Percentiles rank a stretch among this genome's conserved stretches.
Evolutionary conservation across 371 early-diverging fungal genomes (phyloP).

Genomic region (Batkoa obscura): DNA sequence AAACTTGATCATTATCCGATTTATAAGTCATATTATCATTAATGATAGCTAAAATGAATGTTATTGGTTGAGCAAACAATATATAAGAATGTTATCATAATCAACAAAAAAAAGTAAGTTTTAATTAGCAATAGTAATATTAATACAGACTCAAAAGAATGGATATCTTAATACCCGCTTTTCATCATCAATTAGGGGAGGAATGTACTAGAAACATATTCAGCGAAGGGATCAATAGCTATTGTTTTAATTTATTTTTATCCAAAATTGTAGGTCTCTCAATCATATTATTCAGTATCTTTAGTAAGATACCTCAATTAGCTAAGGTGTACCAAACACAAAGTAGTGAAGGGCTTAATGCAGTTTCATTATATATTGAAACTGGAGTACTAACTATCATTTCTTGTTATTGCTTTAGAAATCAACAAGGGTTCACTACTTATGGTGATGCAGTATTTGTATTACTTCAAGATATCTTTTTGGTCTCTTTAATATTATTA

Average conservation of each 20-base stretch:
- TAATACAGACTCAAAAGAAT: too few species aligned
- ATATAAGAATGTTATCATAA: too few species aligned
- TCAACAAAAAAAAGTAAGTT: too few species aligned
- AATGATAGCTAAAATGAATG: too few species aligned
- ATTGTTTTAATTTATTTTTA: not conserved
- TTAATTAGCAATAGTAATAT: too few species aligned
- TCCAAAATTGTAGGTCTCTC: not conserved
- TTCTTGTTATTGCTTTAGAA: not conserved
- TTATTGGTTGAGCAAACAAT: too few species aligned
- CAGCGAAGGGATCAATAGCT: too few species aligned
- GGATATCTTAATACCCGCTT: too few species aligned
- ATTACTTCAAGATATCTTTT: not conserved
- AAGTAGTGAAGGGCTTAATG: not conserved
- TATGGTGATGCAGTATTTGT: slow-evolving; percentile 3
- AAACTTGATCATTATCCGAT: too few species aligned
- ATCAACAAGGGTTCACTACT: slow-evolving; percentile 5
- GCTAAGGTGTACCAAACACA: not conserved
- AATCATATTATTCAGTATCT: not conserved
- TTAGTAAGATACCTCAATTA: slow-evolving; percentile 1
- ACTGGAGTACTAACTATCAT: not conserved
- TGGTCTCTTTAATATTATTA: not conserved
- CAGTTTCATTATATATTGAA: not conserved
- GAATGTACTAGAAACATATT: too few species aligned
- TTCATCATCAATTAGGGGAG: too few species aligned
- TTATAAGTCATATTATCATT: too few species aligned